Percentiles rank a stretch among this genome's conserved stretches.
phyloP scores from a whole-genome alignment of 1,284 basidiomycete genomes.

The Naganishia sp. region DNA sequence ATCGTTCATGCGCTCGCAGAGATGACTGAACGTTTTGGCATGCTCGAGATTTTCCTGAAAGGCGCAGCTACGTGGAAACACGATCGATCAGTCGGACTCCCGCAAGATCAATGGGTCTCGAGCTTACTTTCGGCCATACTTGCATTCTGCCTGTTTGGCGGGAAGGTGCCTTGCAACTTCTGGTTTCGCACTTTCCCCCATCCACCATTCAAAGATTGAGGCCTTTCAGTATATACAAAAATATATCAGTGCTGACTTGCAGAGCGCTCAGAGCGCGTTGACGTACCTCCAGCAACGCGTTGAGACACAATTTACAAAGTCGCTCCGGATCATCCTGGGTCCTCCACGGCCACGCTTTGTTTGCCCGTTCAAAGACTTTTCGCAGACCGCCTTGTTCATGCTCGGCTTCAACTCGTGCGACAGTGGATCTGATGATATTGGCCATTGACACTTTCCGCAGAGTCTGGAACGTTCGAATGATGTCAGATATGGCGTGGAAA shows the following conservation, averaged over 20 bases:
- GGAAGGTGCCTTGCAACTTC: constrained; percentile 11
- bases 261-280: background rate
- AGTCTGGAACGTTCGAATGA: background rate
- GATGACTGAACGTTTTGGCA: constrained; percentile 25
- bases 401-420: background rate
- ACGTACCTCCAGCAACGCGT: constrained; percentile 29
- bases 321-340: constrained; percentile 19
- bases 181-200: constrained; percentile 21
- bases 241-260: no score
- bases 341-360: constrained; percentile 22
- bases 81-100: background rate
- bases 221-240: constrained; percentile 8
- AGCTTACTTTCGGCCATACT: constrained; percentile 26
- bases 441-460: constrained; percentile 9
- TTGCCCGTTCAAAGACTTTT: constrained; percentile 22
- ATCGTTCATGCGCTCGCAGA: constrained; percentile 22
- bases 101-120: background rate
- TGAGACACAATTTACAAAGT: constrained; percentile 18
- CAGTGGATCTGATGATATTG: constrained; percentile 14
- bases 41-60: constrained; percentile 25
- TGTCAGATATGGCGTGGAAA: background rate
- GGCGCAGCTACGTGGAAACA: constrained; percentile 17
- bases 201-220: constrained; percentile 30
- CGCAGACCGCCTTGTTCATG: constrained; percentile 17
- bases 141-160: constrained; percentile 18